Conservation (phyloP, 345 rosid genomes). For the Bretschneidera sinensis region DNA sequence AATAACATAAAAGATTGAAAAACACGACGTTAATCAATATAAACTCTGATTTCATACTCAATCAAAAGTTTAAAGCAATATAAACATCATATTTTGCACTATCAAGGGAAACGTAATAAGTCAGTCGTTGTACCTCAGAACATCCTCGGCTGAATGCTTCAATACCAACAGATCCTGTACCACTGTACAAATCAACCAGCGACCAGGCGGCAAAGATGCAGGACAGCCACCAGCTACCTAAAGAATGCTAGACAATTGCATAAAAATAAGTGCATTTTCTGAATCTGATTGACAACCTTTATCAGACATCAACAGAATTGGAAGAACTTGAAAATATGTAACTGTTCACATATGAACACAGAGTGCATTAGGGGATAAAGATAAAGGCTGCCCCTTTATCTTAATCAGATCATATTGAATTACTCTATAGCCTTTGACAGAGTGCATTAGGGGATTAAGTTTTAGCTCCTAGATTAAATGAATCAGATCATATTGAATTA, state of each 20-base stretch:
- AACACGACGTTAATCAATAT: not conserved
- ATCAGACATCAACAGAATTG: slow-evolving; percentile 5
- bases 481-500: too few species aligned
- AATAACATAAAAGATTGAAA: too few species aligned
- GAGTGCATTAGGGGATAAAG: not conserved
- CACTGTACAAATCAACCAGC: slow-evolving; percentile 95
- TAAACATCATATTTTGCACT: not conserved
- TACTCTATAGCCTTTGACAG: too few species aligned
- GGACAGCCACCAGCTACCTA: slow-evolving; percentile 88
- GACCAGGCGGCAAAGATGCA: slow-evolving; percentile 71
- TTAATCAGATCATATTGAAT: too few species aligned
- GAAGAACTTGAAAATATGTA: not conserved
- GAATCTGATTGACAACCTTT: slow-evolving; percentile 3
- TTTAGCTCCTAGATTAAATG: too few species aligned
- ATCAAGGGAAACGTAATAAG: slow-evolving; percentile 3
- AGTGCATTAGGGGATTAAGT: too few species aligned
- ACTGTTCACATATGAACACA: not conserved
- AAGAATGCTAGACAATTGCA: slow-evolving; percentile 5
- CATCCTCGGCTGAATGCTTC: slow-evolving; percentile 84
- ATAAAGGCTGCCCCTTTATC: slow-evolving; percentile 80
- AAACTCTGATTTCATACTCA: not conserved
- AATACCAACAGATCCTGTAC: slow-evolving; percentile 96
- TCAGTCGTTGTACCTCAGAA: slow-evolving; percentile 49
- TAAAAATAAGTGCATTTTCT: not conserved
- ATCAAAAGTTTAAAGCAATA: not conserved